Evolutionary conservation across 306 rosid species (phyloP).

Genomic region (Cicer yamashitae): DNA sequence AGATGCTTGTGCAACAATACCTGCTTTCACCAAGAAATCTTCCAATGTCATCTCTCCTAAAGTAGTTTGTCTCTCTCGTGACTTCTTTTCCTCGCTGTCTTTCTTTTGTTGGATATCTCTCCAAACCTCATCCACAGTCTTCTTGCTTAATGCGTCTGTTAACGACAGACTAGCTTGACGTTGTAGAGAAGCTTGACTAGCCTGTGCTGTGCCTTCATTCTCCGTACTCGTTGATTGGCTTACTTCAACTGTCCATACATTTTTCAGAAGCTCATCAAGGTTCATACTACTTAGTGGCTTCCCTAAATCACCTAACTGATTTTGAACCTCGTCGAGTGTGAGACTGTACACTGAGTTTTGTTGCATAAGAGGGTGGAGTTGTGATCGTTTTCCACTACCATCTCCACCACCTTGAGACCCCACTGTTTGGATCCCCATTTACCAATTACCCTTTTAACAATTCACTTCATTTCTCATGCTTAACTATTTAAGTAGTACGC

Average conservation of each 20-base stretch:
- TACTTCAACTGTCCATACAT: constrained; percentile 87
- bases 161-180: constrained; percentile 85
- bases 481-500: constrained; percentile 11
- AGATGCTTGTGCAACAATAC: constrained; percentile 76
- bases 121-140: constrained; percentile 99
- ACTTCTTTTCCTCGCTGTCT: constrained; percentile 58
- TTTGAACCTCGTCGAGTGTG: constrained; percentile 95
- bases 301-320: constrained; percentile 90
- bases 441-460: constrained; percentile 45
- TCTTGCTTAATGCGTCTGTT: constrained; percentile 78
- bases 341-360: constrained; percentile 91
- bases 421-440: constrained; percentile 88
- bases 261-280: constrained; percentile 95
- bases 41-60: constrained; percentile 99
- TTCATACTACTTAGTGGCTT: constrained; percentile 97
- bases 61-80: constrained; percentile 77
- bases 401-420: constrained; percentile 85
- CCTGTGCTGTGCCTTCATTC: constrained; percentile 57
- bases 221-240: constrained; percentile 63
- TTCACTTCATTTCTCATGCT: constrained; percentile 41
- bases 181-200: constrained; percentile 69
- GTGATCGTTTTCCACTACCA: constrained; percentile 71
- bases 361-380: constrained; percentile 65
- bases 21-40: constrained; percentile 98
- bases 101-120: constrained; percentile 88